phyloP scores from a whole-genome alignment of 768 basidiomycete genomes.

The Xanthoconium stramineum region DNA sequence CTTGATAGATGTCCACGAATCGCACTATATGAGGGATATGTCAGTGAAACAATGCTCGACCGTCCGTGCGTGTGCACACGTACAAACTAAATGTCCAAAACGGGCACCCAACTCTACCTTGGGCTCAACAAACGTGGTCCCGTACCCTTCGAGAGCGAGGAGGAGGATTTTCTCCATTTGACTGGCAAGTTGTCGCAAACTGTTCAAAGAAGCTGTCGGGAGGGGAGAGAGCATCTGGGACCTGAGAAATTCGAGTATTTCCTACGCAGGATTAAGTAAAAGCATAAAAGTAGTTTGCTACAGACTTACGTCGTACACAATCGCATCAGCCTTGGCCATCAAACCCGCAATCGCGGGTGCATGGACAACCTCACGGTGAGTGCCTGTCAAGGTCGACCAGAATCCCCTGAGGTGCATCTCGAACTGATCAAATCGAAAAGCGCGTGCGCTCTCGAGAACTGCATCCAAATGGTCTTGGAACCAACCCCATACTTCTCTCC shows the following conservation, averaged over 20 bases:
- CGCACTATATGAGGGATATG: conserved; percentile 52
- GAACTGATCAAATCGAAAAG: conserved; percentile 85
- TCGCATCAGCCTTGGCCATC: conserved; percentile 87
- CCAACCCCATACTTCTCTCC: conserved; percentile 87
- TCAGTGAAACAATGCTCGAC: conserved; percentile 1
- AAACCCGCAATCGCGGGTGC: conserved; percentile 84
- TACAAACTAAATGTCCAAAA: conserved; percentile 86
- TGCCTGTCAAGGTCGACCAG: conserved; percentile 72
- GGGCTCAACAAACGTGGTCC: conserved; percentile 86
- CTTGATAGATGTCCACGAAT: conserved; percentile 90
- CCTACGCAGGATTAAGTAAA: conserved; percentile 43
- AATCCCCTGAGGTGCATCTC: conserved; percentile 84
- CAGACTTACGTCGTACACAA: conserved; percentile 82
- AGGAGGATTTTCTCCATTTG: conserved; percentile 91
- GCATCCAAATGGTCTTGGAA: conserved; percentile 90
- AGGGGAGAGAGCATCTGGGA: conserved; percentile 83
- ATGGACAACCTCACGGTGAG: conserved; percentile 85
- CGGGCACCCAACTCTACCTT: conserved; percentile 89
- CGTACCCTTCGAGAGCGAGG: conserved; percentile 76
- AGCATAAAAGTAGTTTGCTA: neutral
- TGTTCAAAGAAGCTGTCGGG: conserved; percentile 60
- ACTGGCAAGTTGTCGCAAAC: conserved; percentile 76
- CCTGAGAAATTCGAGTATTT: conserved; percentile 83
- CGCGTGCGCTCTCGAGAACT: conserved; percentile 71
- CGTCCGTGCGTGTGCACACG: conserved; percentile 33